Base-by-base conservation (phyloP, 2,329 filamentous ascomycete species). In the Didymella pinodella region DNA sequence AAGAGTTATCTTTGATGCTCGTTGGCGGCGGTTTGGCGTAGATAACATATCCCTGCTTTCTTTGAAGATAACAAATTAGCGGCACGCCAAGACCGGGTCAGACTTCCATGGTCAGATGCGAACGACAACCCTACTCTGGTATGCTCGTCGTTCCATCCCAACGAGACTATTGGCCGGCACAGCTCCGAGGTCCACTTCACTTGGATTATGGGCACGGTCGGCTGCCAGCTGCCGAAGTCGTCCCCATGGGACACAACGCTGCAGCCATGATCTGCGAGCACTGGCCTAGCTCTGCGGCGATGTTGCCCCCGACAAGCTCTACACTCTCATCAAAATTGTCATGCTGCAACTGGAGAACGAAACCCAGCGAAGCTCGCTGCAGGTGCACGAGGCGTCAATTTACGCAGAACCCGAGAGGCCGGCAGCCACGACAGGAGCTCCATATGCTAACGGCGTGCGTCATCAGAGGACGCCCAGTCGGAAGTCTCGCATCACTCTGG, bases 401-500 rank as follows among this genome's bases (percentile, higher is more conserved):
- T 6, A 14, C 25, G 11, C 25, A 44, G 14, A 44, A 8, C 14
- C 41, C 22, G 41, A n/a, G 16, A 28, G 25, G 25, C 41, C 41
- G 7, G 25, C 6, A 44, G 12, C n/a, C 18, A n/a, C 41, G 28
- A 18, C 41, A 28, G 22, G 8, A 18, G 25, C 41, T 28, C 16
- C 5, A 8, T n/a, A 14, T 10, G 11, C 41, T 28, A 44, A 3
- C 14, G 16, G 11, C 40, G 40, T n/a, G n/a, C 6, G 6, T 44
- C 47, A 48, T 22, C 29, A 45, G 45, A 49, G n/a, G 25, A 22
- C 53, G 43, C 51, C 56, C 25, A 40, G 61, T 29, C 65, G 66
- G 7, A 62, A 66, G 55, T 54, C 61, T 50, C 67, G 69, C 4
- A 65, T 69, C 20, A 66, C 63, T 11, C 57, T 70, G 50, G 69